Evolutionary conservation across 257 asterid species (phyloP).

Genomic region (Schizonepeta tenuifolia): DNA sequence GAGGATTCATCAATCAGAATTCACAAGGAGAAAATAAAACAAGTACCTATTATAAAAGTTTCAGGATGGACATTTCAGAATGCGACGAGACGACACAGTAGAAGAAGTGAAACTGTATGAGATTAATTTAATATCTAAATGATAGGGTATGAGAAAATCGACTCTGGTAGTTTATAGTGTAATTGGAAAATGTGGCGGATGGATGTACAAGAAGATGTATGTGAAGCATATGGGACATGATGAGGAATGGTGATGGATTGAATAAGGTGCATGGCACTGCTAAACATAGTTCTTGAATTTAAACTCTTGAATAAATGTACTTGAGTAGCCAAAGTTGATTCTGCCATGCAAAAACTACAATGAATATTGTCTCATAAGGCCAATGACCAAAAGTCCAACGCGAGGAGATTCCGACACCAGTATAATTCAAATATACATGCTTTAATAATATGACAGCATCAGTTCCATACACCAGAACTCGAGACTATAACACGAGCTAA

Average conservation of each 20-base stretch:
- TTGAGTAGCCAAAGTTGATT: constrained; percentile 9
- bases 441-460: constrained; percentile 1
- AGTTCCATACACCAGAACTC: not conserved
- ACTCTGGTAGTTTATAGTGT: constrained; percentile 23
- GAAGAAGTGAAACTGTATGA: constrained; percentile 23
- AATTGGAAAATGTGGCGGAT: not conserved
- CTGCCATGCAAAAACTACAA: constrained; percentile 1
- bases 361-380: constrained; percentile 17
- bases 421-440: not conserved
- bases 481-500: not conserved
- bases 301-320: not conserved
- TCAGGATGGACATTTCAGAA: constrained; percentile 18
- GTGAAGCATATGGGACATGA: constrained; percentile 13
- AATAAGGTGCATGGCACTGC: constrained; percentile 18
- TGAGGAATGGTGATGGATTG: constrained; percentile 25
- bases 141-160: not conserved
- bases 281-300: constrained; percentile 10
- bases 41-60: constrained; percentile 9
- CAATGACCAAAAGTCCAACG: not conserved
- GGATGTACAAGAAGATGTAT: not conserved
- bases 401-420: constrained; percentile 8
- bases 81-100: not conserved
- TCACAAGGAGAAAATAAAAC: not conserved
- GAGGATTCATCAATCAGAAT: constrained; percentile 29
- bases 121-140: constrained; percentile 22